A percentile compares a stretch with the other conserved stretches of the same genome.
phyloP scores from a whole-genome alignment of 2,329 filamentous ascomycete genomes.

The Zasmidium angulare region DNA sequence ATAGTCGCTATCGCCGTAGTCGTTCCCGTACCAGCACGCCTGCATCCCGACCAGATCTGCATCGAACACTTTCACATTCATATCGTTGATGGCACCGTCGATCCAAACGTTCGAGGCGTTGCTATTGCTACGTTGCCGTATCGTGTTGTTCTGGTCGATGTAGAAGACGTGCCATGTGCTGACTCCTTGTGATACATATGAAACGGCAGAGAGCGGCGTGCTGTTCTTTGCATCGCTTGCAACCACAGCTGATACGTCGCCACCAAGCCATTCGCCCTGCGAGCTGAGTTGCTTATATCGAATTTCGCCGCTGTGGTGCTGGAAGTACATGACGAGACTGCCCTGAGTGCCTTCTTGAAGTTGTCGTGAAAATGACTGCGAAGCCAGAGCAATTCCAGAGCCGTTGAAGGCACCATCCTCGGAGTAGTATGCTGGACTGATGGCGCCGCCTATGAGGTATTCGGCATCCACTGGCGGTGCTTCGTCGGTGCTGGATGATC shows the following conservation, averaged over 20 bases:
- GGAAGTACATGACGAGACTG: conserved; percentile 46
- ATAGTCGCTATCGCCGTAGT: conserved; percentile 41
- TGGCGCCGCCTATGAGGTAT: conserved; percentile 40
- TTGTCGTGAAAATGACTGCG: conserved; percentile 40
- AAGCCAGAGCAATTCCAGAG: conserved; percentile 47
- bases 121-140: conserved; percentile 40
- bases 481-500: neutral
- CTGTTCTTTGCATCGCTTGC: conserved; percentile 46
- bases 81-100: conserved; percentile 36
- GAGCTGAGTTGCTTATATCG: conserved; percentile 40
- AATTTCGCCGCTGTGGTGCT: conserved; percentile 45
- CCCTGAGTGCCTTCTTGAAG: conserved; percentile 35
- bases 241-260: conserved; percentile 39
- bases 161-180: conserved; percentile 37
- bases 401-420: conserved; percentile 47
- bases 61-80: conserved; percentile 33
- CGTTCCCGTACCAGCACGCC: conserved; percentile 40
- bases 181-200: conserved; percentile 39
- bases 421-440: conserved; percentile 41
- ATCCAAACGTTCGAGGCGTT: conserved; percentile 42
- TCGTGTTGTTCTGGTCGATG: conserved; percentile 39
- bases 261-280: conserved; percentile 41
- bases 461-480: conserved; percentile 8
- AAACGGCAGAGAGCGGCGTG: conserved; percentile 45
- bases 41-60: conserved; percentile 38